Evolutionary conservation across 164 flowering plant species (phyloP).

Genomic region (Vitis rupestris): DNA sequence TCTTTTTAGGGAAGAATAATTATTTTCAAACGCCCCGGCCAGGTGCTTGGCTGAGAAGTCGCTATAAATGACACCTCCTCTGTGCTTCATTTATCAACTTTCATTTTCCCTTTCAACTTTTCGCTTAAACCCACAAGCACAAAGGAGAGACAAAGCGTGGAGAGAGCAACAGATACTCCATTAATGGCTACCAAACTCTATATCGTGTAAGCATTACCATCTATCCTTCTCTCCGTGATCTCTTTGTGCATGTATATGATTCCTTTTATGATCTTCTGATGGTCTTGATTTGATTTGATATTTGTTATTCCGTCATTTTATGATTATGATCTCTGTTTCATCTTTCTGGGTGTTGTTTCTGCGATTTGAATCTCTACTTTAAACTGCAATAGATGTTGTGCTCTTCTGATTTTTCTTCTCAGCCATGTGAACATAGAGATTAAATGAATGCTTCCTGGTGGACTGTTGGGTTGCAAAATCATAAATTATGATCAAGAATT

Average conservation of each 20-base stretch:
- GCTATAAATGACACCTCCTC: conserved; percentile 5
- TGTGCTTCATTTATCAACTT: neutral
- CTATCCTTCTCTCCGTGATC: neutral
- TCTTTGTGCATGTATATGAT: neutral
- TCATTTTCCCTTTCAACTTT: neutral
- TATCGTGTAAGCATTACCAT: conserved; percentile 44
- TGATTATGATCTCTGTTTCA: too few species aligned
- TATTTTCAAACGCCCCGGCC: neutral
- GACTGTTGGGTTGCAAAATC: too few species aligned
- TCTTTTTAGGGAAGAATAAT: neutral
- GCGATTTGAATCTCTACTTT: too few species aligned
- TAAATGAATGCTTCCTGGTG: too few species aligned
- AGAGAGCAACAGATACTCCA: conserved; percentile 1
- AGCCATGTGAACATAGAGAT: too few species aligned
- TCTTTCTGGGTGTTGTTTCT: too few species aligned
- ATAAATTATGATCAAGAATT: too few species aligned
- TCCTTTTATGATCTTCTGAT: neutral
- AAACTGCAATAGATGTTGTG: too few species aligned
- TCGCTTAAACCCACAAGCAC: too few species aligned
- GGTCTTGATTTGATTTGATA: neutral
- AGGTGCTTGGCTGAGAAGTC: neutral
- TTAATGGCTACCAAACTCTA: conserved; percentile 58
- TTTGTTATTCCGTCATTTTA: neutral
- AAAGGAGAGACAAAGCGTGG: neutral
- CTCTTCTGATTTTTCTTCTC: too few species aligned